Conservation (phyloP, 306 rosid species). For the Malus orientalis region DNA sequence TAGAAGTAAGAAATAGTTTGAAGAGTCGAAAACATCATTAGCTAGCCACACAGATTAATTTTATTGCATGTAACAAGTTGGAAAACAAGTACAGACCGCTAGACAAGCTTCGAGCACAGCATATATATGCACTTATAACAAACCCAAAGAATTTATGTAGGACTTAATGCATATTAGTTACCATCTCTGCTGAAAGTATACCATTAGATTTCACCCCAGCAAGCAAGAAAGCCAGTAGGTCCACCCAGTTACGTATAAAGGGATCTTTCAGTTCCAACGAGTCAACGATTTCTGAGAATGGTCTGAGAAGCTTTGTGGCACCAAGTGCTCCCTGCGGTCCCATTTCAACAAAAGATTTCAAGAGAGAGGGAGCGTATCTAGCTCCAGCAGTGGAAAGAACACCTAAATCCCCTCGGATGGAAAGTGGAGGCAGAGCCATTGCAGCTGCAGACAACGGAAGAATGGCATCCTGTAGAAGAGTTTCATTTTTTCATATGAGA, state of each 20-base stretch:
- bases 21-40: too few species aligned
- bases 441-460: conserved; percentile 89
- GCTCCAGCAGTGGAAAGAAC: conserved; percentile 84
- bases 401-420: conserved; percentile 81
- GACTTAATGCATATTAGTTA: conserved; percentile 25
- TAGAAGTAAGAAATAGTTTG: too few species aligned
- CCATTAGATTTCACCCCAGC: conserved; percentile 84
- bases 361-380: conserved; percentile 81
- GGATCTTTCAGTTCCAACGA: conserved; percentile 66
- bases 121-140: not conserved
- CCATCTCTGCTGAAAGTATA: conserved; percentile 91
- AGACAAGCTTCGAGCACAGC: not conserved
- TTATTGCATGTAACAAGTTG: too few species aligned
- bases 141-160: not conserved
- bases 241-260: conserved; percentile 79
- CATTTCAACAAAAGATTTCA: conserved; percentile 70
- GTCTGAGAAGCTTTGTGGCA: conserved; percentile 75
- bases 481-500: conserved; percentile 16
- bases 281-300: conserved; percentile 81
- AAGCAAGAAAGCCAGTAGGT: conserved; percentile 82
- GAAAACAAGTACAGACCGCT: not conserved
- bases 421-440: conserved; percentile 90
- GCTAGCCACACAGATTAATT: too few species aligned
- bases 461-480: conserved; percentile 62
- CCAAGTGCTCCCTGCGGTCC: conserved; percentile 84